Percentiles rank a stretch among this genome's conserved stretches.
Conservation (phyloP, 257 asterid species). For the Solanum acaule region DNA sequence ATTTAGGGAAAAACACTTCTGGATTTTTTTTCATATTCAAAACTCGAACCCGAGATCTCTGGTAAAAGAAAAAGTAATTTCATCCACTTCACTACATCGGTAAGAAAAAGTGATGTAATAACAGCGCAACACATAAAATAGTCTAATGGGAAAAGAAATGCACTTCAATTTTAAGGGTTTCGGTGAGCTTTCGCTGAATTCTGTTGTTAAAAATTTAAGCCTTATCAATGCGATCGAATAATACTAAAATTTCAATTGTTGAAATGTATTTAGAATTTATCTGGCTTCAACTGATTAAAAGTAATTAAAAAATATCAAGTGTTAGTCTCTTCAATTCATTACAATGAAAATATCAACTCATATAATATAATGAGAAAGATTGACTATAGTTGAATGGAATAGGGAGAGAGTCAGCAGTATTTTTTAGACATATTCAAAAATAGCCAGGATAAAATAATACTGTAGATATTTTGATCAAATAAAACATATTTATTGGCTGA, state of each 20-base stretch:
- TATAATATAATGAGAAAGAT: not conserved
- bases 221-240: not conserved
- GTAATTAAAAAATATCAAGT: not conserved
- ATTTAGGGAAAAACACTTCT: rapidly evolving
- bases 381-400: not conserved
- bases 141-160: not conserved
- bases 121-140: not conserved
- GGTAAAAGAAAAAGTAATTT: no score
- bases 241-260: not conserved
- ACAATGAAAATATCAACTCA: not conserved
- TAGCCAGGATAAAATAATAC: not conserved
- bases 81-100: no score
- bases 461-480: not conserved
- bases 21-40: no score
- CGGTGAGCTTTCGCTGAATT: not conserved
- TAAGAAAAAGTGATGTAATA: not conserved
- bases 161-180: not conserved
- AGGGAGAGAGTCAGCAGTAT: not conserved
- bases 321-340: not conserved
- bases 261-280: not conserved
- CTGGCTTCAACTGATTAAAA: not conserved
- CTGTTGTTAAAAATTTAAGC: not conserved
- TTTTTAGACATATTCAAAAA: not conserved
- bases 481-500: not conserved
- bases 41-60: rapidly evolving